Conservation (phyloP, 345 rosid genomes). For the Punica granatum region DNA sequence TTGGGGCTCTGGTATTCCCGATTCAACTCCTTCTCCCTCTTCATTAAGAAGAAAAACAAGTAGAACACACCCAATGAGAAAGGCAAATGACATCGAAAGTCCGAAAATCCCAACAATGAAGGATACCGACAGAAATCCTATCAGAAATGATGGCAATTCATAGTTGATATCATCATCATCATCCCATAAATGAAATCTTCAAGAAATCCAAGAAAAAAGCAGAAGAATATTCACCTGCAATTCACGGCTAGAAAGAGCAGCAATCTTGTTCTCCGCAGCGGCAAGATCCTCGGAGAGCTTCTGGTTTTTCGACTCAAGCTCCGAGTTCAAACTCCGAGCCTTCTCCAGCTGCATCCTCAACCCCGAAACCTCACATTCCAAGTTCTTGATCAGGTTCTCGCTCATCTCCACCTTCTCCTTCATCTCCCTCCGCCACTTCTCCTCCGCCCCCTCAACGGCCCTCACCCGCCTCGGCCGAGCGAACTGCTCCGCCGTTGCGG, state of each 20-base stretch:
- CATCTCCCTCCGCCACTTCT: conserved; percentile 32
- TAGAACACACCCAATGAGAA: background rate
- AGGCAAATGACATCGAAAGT: background rate
- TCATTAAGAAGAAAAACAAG: conserved; percentile 5
- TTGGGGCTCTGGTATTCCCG: conserved; percentile 40
- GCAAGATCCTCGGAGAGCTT: conserved; percentile 56
- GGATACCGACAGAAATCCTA: background rate
- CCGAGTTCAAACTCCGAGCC: conserved; percentile 39
- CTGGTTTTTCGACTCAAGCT: conserved; percentile 42
- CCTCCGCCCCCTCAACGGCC: conserved; percentile 8
- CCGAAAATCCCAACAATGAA: background rate
- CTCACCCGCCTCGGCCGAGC: conserved; percentile 41
- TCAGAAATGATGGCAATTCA: background rate
- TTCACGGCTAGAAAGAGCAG: conserved; percentile 29
- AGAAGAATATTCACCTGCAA: conserved; percentile 24
- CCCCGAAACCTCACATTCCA: conserved; percentile 43
- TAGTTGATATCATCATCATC: background rate
- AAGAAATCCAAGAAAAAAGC: background rate
- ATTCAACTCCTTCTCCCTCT: conserved; percentile 31
- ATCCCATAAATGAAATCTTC: background rate
- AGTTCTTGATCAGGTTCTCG: conserved; percentile 50
- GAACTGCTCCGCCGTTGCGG: conserved; percentile 40
- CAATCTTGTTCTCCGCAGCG: conserved; percentile 54
- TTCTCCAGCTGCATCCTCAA: conserved; percentile 54
- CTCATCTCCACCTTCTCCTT: conserved; percentile 41